phyloP scores from a whole-genome alignment of 2,329 filamentous ascomycete species.

The Apiospora marii region DNA sequence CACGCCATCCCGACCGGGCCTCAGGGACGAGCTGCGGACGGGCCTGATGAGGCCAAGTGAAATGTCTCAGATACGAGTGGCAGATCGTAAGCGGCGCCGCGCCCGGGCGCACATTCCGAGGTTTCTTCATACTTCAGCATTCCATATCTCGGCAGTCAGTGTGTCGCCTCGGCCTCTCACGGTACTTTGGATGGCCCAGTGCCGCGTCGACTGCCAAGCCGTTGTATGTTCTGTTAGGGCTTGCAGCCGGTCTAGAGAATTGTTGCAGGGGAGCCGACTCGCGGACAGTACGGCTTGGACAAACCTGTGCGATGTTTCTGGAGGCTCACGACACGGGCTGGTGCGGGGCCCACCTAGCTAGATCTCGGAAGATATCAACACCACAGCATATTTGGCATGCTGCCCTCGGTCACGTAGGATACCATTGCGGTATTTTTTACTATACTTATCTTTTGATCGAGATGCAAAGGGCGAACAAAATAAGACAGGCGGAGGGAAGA shows the following conservation, averaged over 20 bases:
- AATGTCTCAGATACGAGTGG: conserved; percentile 10
- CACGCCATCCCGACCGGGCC: conserved; percentile 45
- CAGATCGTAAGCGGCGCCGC: conserved; percentile 37
- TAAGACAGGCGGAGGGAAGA: background rate
- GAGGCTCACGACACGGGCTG: background rate
- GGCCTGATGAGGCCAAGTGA: conserved; percentile 56
- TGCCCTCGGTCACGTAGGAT: conserved; percentile 20
- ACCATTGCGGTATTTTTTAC: conserved; percentile 16
- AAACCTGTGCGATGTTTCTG: background rate
- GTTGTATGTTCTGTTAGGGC: conserved; percentile 1
- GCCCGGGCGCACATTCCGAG: conserved; percentile 37
- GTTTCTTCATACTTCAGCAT: conserved; percentile 34
- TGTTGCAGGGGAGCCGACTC: conserved; percentile 2
- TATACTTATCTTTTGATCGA: background rate
- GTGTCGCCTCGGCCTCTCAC: background rate
- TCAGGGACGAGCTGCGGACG: conserved; percentile 48
- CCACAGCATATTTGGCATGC: conserved; percentile 20
- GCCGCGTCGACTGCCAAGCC: background rate
- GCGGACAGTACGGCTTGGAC: conserved; percentile 6
- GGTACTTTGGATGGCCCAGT: conserved; percentile 14
- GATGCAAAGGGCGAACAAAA: background rate
- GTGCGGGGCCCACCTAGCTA: conserved; percentile 7
- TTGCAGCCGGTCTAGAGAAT: background rate
- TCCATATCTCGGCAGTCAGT: conserved; percentile 15
- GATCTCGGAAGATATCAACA: conserved; percentile 14